Conservation (phyloP, 2,329 filamentous ascomycete genomes). For the Ceratocystiopsis minuta region DNA sequence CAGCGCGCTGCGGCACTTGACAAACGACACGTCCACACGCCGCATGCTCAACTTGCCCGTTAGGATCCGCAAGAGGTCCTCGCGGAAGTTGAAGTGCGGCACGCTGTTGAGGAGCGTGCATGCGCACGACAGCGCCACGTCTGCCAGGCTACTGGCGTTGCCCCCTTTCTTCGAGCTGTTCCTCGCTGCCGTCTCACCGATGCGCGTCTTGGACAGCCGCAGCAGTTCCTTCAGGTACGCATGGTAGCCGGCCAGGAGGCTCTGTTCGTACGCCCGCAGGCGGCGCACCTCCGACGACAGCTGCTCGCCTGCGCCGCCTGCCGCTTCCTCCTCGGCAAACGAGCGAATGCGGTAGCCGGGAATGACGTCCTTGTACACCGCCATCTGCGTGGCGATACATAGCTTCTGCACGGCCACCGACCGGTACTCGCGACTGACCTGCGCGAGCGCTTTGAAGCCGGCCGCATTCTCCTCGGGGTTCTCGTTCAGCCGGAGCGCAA, state of each 20-base stretch:
- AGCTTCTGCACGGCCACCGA: constrained; percentile 69
- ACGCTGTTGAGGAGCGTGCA: constrained; percentile 66
- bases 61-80: constrained; percentile 71
- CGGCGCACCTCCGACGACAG: constrained; percentile 82
- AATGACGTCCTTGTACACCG: constrained; percentile 90
- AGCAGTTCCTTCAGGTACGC: constrained; percentile 62
- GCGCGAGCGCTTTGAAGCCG: constrained; percentile 58
- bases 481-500: constrained; percentile 69
- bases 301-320: constrained; percentile 46
- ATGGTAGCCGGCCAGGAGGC: constrained; percentile 71
- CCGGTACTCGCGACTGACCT: constrained; percentile 50
- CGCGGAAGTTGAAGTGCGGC: constrained; percentile 93
- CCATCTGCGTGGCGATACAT: constrained; percentile 67
- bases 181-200: constrained; percentile 4
- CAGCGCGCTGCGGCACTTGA: constrained; percentile 60
- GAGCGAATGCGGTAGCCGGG: constrained; percentile 90
- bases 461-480: constrained; percentile 80
- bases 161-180: constrained; percentile 12
- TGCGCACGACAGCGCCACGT: constrained; percentile 67
- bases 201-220: constrained; percentile 38
- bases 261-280: constrained; percentile 70
- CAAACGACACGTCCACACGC: constrained; percentile 54
- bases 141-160: constrained; percentile 29
- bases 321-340: constrained; percentile 50
- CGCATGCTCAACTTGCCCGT: constrained; percentile 65